Base-by-base conservation (phyloP, 2,329 filamentous ascomycete genomes). In the Nothophaeocryptopus gaeumannii region DNA sequence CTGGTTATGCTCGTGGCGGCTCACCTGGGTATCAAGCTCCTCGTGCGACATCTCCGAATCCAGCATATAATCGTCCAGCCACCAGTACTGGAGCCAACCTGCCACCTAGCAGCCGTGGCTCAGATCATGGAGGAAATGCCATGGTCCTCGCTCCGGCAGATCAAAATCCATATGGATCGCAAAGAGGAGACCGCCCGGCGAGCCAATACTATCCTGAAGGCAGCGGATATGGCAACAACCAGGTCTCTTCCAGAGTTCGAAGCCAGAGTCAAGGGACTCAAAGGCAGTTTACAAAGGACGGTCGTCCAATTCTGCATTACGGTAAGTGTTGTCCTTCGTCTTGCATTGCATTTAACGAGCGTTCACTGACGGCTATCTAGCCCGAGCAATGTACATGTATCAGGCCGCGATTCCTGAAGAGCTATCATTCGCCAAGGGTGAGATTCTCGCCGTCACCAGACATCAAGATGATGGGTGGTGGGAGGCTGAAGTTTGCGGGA, bases 401-500 rank as follows among this genome's bases (percentile, higher is more conserved):
- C 84, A 87, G 65, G 90, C 93, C 2, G 92, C 90, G 15, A 99
- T 99, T 51, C 89, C 92, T 0, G 93, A 97, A 67, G 95, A 99
- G 71, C 75, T 99, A 14, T 86, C 87, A 11, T 99, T 99, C 70
- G 78, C 79, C 39, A 99, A 99, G 74, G 91, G 91, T 40, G 95
- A 99, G 66, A 83, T 92, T 51, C 77, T 99, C 11, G 89, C 92
- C 2, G 84, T 99, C 11, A 76, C 96, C 39, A 81, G 91, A 53
- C 83, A 95, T 63, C 93, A 99, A 72, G 93, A 99, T 67, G 93
- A 99, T 66, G 93, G 93, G 14, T 99, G 93, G 93, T 99, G 95
- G 93, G 93, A 99, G 74, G 95, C 95, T 10, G 92, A 96, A 70
- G 82, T 96, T 35, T 88, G 91, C 39, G 84, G 85, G 14, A 78